Conservation (phyloP, 75 land plant genomes). For the Chamaecyparis obtusa region DNA sequence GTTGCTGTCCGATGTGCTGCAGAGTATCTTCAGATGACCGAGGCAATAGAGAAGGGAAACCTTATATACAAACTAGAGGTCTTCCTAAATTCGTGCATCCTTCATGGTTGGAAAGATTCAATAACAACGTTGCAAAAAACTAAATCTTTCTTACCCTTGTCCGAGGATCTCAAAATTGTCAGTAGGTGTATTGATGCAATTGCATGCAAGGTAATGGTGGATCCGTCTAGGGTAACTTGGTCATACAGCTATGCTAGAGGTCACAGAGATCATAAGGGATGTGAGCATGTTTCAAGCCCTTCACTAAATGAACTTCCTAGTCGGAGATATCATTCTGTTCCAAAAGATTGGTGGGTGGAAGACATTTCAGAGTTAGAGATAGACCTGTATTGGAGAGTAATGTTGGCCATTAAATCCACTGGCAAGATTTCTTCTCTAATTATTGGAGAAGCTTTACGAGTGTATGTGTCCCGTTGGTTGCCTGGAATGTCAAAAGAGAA, state of each 20-base stretch:
- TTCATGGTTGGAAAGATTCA: slow-evolving; percentile 74
- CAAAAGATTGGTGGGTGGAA: slow-evolving; percentile 83
- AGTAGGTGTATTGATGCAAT: slow-evolving; percentile 74
- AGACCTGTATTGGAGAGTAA: slow-evolving; percentile 70
- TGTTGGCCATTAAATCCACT: slow-evolving; percentile 72
- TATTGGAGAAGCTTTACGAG: slow-evolving; percentile 62
- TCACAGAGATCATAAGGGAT: slow-evolving; percentile 17
- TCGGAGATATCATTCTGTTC: slow-evolving; percentile 36
- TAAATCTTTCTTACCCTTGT: slow-evolving; percentile 40
- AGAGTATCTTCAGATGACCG: slow-evolving; percentile 74
- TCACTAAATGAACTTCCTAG: slow-evolving; percentile 27
- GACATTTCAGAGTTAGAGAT: slow-evolving; percentile 73
- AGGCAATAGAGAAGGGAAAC: slow-evolving; percentile 75
- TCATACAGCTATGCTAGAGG: slow-evolving; percentile 62
- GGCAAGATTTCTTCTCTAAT: slow-evolving; percentile 39
- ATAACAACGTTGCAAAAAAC: slow-evolving; percentile 59
- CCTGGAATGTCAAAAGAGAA: slow-evolving; percentile 35
- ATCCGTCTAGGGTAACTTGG: slow-evolving; percentile 31
- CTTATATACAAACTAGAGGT: slow-evolving; percentile 66
- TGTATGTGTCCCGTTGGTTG: slow-evolving; percentile 62
- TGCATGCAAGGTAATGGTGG: slow-evolving; percentile 40
- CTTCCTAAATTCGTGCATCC: slow-evolving; percentile 68
- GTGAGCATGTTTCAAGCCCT: neutral
- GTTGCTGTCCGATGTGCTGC: slow-evolving; percentile 77
- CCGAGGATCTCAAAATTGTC: slow-evolving; percentile 69